phyloP scores from a whole-genome alignment of 495 filamentous ascomycete species.

The Ascobolus immersus region DNA sequence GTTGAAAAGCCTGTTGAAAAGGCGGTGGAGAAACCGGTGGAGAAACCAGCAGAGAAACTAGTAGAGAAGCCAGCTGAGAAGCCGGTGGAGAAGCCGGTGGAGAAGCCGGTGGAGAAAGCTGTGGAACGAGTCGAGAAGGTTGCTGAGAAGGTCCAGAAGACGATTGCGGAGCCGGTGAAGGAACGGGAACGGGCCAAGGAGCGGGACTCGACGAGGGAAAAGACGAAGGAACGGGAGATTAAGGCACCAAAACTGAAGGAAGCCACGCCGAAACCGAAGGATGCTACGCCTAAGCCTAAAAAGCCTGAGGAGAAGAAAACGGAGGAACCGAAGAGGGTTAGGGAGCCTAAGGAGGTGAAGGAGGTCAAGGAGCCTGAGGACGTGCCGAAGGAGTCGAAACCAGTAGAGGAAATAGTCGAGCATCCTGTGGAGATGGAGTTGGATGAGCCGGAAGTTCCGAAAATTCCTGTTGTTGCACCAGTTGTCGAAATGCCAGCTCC shows the following conservation, averaged over 20 bases:
- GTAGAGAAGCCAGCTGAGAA: not conserved
- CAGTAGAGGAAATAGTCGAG: not conserved
- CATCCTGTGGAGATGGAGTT: no score
- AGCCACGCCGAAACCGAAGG: not conserved
- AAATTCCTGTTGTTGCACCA: not conserved
- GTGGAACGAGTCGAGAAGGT: not conserved
- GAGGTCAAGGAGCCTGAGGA: not conserved
- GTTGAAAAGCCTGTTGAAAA: no score
- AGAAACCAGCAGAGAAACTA: not conserved
- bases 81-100: not conserved
- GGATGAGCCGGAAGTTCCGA: no score
- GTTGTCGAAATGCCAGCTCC: not conserved
- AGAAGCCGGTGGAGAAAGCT: not conserved
- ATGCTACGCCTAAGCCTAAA: no score
- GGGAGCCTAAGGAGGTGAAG: not conserved
- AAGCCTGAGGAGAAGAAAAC: not conserved
- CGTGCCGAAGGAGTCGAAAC: not conserved
- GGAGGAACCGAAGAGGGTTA: not conserved
- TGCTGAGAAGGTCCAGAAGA: no score
- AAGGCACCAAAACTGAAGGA: not conserved
- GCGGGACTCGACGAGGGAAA: not conserved
- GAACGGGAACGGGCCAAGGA: not conserved
- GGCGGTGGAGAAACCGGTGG: no score
- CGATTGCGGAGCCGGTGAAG: not conserved
- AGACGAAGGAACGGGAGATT: not conserved